These are phyloP conservation scores for Cymbopogon flexuosus DNA, from an alignment of 202 grass and related monocot genomes.

Conservation along the genomic window DNA sequence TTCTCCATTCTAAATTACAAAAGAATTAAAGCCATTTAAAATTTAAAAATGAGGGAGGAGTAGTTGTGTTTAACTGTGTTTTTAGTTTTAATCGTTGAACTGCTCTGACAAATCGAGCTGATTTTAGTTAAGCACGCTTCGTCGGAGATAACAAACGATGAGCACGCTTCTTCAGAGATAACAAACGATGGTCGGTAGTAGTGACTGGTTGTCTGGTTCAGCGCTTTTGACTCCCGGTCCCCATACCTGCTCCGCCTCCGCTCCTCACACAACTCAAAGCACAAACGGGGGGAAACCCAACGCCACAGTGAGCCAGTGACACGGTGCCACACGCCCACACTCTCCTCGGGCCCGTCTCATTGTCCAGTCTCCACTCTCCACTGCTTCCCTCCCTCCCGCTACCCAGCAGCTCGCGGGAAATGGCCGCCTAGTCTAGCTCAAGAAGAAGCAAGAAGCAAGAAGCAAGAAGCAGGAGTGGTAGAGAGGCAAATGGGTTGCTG, in stretches of 20 bases:
- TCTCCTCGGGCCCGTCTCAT: not conserved
- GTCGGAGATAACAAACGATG: not conserved
- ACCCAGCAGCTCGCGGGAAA: conserved; percentile 3
- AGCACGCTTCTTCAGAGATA: not conserved
- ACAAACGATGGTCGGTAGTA: not conserved
- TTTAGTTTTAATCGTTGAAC: no score
- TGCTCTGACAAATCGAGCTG: no score
- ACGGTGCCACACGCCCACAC: not conserved
- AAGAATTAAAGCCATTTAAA: no score
- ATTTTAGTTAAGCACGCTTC: not conserved
- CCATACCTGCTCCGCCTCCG: conserved; percentile 4
- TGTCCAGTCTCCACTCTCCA: not conserved
- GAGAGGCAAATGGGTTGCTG: conserved; percentile 45
- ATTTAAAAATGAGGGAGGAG: no score
- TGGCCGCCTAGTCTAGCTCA: conserved; percentile 18
- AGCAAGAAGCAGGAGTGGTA: not conserved
- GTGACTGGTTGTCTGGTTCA: not conserved
- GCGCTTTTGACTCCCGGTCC: conserved; percentile 42
- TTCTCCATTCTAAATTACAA: no score
- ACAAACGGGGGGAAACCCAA: conserved; percentile 52
- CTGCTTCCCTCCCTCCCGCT: not conserved
- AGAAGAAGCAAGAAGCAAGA: not conserved
- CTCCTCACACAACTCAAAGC: conserved; percentile 43
- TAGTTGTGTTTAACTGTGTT: no score
- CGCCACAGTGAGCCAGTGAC: not conserved